phyloP scores from a whole-genome alignment of 495 filamentous ascomycete species.

The Penicillium lagena region DNA sequence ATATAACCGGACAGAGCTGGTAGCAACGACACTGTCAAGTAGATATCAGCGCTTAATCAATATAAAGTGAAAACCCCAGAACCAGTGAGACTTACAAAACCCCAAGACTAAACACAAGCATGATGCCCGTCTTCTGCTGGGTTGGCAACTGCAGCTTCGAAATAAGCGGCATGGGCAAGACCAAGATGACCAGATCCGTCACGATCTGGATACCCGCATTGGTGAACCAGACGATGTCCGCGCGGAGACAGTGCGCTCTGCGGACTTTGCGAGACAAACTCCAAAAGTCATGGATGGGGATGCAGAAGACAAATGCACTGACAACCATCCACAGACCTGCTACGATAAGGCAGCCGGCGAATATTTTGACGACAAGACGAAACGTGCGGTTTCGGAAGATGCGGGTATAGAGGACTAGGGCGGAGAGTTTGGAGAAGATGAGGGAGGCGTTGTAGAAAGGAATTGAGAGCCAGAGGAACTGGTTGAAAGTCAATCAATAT shows the following conservation, averaged over 20 bases:
- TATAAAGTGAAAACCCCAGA: background rate
- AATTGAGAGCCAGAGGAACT: constrained; percentile 32
- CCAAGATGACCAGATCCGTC: constrained; percentile 40
- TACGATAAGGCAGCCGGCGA: constrained; percentile 27
- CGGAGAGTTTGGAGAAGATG: constrained; percentile 38
- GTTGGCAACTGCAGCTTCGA: constrained; percentile 30
- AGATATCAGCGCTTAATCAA: background rate
- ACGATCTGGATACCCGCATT: constrained; percentile 41
- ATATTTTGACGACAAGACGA: constrained; percentile 16
- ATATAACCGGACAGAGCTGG: constrained; percentile 25
- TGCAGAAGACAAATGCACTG: constrained; percentile 33
- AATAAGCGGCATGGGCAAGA: constrained; percentile 39
- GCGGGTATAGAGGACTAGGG: constrained; percentile 31
- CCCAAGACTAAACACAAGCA: constrained; percentile 41
- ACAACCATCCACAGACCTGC: constrained; percentile 31
- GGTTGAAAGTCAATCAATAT: background rate
- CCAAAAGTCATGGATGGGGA: constrained; percentile 29
- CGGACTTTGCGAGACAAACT: background rate
- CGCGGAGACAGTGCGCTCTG: constrained; percentile 22
- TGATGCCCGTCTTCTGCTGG: constrained; percentile 34
- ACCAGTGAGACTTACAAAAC: constrained; percentile 32
- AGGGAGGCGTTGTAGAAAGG: constrained; percentile 39
- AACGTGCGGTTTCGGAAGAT: constrained; percentile 30
- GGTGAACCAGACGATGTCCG: constrained; percentile 29
- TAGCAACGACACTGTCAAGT: constrained; percentile 28